These are phyloP conservation scores for Globisporangium cylindrosporum DNA, from an alignment of 352 stramenopile genomes.

Conservation along the genomic window DNA sequence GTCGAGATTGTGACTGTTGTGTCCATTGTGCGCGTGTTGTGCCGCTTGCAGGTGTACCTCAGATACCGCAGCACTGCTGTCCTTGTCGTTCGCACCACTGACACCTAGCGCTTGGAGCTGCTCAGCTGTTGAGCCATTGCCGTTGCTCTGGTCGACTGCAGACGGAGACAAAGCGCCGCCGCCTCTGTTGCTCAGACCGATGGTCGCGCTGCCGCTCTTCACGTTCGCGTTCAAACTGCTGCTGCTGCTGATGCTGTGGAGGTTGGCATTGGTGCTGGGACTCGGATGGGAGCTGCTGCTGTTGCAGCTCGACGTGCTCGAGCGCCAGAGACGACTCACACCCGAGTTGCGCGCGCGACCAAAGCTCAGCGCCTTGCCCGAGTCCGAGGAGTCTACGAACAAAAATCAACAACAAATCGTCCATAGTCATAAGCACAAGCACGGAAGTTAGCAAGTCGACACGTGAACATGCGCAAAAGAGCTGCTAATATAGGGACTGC, in stretches of 20 bases:
- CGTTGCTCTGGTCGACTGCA: not conserved
- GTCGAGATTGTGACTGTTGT: not conserved
- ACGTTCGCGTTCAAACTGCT: not conserved
- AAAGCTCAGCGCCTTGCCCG: conserved; percentile 48
- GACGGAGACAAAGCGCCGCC: not conserved
- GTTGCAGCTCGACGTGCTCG: conserved; percentile 33
- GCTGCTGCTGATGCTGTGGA: not conserved
- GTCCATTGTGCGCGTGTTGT: not conserved
- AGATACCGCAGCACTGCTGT: not conserved
- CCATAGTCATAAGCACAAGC: not conserved
- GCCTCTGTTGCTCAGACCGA: not conserved
- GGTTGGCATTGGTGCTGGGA: not conserved
- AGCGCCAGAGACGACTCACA: conserved; percentile 56
- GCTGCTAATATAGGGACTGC: not conserved
- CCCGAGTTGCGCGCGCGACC: conserved; percentile 55
- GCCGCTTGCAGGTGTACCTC: not conserved
- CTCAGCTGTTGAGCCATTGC: not conserved
- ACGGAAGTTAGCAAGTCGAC: not conserved
- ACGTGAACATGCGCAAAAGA: not conserved
- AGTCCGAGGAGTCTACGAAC: conserved; percentile 39
- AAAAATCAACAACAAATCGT: not conserved
- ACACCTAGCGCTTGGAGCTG: not conserved
- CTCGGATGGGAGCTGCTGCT: conserved; percentile 15
- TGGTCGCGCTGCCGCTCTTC: not conserved
- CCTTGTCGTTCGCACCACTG: not conserved